These are phyloP conservation scores for Nakazawaea anatomiae DNA, from an alignment of 805 yeast species.

Conservation along the genomic window DNA sequence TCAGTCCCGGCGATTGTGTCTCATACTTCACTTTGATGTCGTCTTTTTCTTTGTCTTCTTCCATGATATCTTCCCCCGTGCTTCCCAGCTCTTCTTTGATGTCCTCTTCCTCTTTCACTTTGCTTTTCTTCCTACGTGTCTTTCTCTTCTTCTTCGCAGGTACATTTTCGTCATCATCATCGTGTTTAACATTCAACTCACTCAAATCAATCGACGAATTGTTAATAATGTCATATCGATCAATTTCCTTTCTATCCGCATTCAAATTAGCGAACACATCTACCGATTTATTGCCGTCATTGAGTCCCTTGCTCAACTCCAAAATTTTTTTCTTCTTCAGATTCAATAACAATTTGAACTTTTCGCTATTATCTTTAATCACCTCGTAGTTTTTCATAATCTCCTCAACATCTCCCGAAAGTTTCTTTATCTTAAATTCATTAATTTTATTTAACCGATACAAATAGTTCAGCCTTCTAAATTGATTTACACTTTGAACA, in stretches of 20 bases:
- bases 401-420: not conserved
- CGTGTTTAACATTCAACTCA: not conserved
- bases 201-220: constrained; percentile 3
- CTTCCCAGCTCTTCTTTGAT: not conserved
- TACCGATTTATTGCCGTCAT: not conserved
- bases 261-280: not conserved
- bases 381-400: not conserved
- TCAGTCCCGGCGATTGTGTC: not conserved
- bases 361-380: constrained; percentile 5
- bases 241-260: not conserved
- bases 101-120: not conserved
- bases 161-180: not conserved
- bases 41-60: not conserved
- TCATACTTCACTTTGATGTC: not conserved
- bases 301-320: constrained; percentile 15
- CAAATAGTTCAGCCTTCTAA: not conserved
- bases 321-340: constrained; percentile 27
- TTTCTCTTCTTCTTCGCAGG: not conserved
- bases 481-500: not conserved
- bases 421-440: not conserved
- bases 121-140: not conserved
- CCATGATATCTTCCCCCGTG: not conserved
- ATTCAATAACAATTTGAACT: constrained; percentile 24
- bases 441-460: not conserved
- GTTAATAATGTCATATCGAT: not conserved